Percentiles rank a stretch among this genome's conserved stretches.
Evolutionary conservation across 371 early-diverging fungal genomes (phyloP).

Genomic region (Mortierella sp.): DNA sequence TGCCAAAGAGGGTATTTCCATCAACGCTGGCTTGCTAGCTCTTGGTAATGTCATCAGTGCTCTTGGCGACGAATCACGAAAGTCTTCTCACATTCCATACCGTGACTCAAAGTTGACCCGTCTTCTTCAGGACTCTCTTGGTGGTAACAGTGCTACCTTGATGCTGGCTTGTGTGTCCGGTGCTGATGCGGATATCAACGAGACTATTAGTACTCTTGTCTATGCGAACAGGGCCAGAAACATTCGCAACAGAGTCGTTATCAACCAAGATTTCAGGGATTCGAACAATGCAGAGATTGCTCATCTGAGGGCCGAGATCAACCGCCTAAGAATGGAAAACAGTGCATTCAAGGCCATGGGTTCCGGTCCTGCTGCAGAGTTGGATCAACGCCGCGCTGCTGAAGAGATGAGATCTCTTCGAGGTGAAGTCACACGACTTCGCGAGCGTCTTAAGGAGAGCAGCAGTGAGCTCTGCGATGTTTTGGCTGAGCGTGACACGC

Average conservation of each 20-base stretch:
- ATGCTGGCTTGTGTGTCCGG: constrained; percentile 96
- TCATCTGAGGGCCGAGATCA: constrained; percentile 79
- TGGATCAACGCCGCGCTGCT: constrained; percentile 58
- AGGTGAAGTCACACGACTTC: constrained; percentile 64
- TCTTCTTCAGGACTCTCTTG: constrained; percentile 97
- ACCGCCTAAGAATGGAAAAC: constrained; percentile 77
- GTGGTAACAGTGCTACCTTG: constrained; percentile 91
- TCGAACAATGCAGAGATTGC: constrained; percentile 71
- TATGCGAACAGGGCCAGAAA: constrained; percentile 93
- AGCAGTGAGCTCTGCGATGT: constrained; percentile 64
- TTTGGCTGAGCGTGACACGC: constrained; percentile 73
- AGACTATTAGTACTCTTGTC: constrained; percentile 92
- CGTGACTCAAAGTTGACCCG: constrained; percentile 99
- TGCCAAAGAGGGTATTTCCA: constrained; percentile 97
- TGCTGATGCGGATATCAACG: constrained; percentile 83
- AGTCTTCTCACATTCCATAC: constrained; percentile 88
- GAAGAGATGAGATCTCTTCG: constrained; percentile 64
- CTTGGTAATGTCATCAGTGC: constrained; percentile 99
- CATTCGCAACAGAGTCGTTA: constrained; percentile 86
- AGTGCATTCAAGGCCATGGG: constrained; percentile 63
- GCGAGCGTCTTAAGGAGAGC: constrained; percentile 67
- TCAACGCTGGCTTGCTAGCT: constrained; percentile 96
- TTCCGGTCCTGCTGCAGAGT: constrained; percentile 48
- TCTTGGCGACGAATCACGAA: constrained; percentile 87
- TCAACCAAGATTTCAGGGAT: constrained; percentile 81